Percentiles rank a stretch among this genome's conserved stretches.
Evolutionary conservation across 2,329 filamentous ascomycete genomes (phyloP).

Genomic region (Sclerotinia minor): DNA sequence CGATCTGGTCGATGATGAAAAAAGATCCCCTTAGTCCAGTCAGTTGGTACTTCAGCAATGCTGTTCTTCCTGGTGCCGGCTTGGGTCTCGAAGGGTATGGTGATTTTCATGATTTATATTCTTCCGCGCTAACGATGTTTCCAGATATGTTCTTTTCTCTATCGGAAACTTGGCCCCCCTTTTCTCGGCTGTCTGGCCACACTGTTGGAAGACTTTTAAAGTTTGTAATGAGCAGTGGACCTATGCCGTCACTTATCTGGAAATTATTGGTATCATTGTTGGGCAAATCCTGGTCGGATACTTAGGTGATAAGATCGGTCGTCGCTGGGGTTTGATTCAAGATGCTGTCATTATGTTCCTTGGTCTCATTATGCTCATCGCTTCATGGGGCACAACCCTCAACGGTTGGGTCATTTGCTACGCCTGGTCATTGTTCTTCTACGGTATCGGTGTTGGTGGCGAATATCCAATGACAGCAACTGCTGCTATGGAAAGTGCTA

Average conservation of each 20-base stretch:
- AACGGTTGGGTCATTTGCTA: slow-evolving; percentile 98
- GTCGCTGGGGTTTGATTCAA: slow-evolving; percentile 93
- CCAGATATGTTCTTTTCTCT: slow-evolving; percentile 89
- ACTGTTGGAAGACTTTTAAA: slow-evolving; percentile 68
- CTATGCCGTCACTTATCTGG: slow-evolving; percentile 82
- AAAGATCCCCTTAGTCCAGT: slow-evolving; percentile 80
- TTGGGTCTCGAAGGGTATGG: slow-evolving; percentile 79
- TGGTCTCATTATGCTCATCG: slow-evolving; percentile 87
- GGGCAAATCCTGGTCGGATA: slow-evolving; percentile 87
- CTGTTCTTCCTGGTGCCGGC: slow-evolving; percentile 88
- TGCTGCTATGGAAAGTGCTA: slow-evolving; percentile 88
- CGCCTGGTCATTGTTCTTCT: slow-evolving; percentile 91
- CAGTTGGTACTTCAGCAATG: slow-evolving; percentile 85
- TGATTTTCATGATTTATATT: background rate
- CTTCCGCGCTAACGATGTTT: slow-evolving; percentile 22
- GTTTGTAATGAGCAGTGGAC: slow-evolving; percentile 81
- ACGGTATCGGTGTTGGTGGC: slow-evolving; percentile 73
- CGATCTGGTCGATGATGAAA: slow-evolving; percentile 79
- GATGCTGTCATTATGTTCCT: slow-evolving; percentile 93
- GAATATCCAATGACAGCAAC: slow-evolving; percentile 98
- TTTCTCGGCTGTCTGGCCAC: slow-evolving; percentile 71
- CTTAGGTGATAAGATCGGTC: slow-evolving; percentile 76
- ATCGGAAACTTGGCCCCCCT: slow-evolving; percentile 90
- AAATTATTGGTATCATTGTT: slow-evolving; percentile 92
- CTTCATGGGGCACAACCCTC: slow-evolving; percentile 81